Conservation (phyloP, 495 filamentous ascomycete genomes). For the Penicillium nucicola region DNA sequence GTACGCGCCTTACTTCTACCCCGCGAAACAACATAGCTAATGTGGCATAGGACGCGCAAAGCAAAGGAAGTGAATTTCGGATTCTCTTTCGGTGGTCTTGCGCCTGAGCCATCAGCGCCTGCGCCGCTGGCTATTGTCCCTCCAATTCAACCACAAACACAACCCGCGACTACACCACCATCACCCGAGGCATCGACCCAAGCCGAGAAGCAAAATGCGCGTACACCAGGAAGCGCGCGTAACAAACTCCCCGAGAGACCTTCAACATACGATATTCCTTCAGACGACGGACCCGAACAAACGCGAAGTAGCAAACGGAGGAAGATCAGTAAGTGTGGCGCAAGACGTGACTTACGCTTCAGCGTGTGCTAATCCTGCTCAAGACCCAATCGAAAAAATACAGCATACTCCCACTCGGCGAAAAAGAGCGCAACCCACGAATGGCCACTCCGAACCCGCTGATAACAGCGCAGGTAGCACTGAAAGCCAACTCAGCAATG, state of each 20-base stretch:
- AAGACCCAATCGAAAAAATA: slow-evolving; percentile 14
- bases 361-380: slow-evolving; percentile 1
- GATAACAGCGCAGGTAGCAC: slow-evolving; percentile 8
- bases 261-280: slow-evolving; percentile 27
- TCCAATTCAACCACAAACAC: slow-evolving; percentile 15
- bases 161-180: slow-evolving; percentile 12
- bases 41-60: slow-evolving; percentile 38
- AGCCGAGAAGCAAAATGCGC: slow-evolving; percentile 6
- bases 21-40: slow-evolving; percentile 32
- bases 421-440: slow-evolving; percentile 1
- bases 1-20: slow-evolving; percentile 38
- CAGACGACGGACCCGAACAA: slow-evolving; percentile 13
- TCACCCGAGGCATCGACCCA: slow-evolving; percentile 3
- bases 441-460: not conserved
- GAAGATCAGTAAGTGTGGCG: slow-evolving; percentile 17
- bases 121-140: slow-evolving; percentile 17
- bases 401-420: not conserved
- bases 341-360: not conserved
- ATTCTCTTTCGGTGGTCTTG: slow-evolving; percentile 43
- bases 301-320: slow-evolving; percentile 21
- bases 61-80: slow-evolving; percentile 49
- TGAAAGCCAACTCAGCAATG: not conserved
- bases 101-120: slow-evolving; percentile 6
- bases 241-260: slow-evolving; percentile 21
- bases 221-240: slow-evolving; percentile 24